These are phyloP conservation scores for Flaveria ramosissima DNA, from an alignment of 129 eudicot genomes.

Conservation along the genomic window DNA sequence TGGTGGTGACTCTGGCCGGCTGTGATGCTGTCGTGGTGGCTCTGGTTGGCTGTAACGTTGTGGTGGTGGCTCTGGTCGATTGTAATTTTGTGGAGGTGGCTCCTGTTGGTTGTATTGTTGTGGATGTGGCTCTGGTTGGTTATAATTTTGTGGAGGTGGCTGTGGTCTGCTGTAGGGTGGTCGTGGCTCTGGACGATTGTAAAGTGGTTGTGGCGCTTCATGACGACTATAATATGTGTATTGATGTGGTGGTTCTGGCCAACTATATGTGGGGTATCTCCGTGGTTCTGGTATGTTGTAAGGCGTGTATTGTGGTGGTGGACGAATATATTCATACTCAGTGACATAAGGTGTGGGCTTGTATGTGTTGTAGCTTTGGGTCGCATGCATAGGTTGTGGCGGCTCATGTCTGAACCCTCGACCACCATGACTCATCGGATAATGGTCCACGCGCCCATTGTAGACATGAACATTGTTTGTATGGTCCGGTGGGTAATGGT, in stretches of 20 bases:
- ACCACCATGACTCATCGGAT: conserved; percentile 27
- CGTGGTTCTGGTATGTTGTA: conserved; percentile 29
- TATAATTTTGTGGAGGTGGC: conserved; percentile 6
- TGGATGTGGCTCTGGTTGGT: conserved; percentile 7
- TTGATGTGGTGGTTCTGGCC: conserved; percentile 22
- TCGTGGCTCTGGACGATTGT: conserved; percentile 11
- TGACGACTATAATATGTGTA: conserved; percentile 35
- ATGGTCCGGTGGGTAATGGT: conserved; percentile 65
- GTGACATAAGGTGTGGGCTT: conserved; percentile 67
- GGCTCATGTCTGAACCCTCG: conserved; percentile 41
- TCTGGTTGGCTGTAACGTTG: background rate
- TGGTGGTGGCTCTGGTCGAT: conserved; percentile 10
- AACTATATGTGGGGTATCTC: background rate
- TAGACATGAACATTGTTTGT: conserved; percentile 32
- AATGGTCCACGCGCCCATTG: conserved; percentile 31
- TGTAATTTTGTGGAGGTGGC: conserved; percentile 19
- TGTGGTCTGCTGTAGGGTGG: background rate
- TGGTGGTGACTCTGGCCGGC: conserved; percentile 19
- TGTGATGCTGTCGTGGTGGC: conserved; percentile 4
- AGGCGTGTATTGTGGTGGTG: conserved; percentile 40
- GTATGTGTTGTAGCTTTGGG: conserved; percentile 64
- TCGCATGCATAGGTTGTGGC: conserved; percentile 43
- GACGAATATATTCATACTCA: conserved; percentile 55
- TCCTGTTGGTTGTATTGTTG: background rate
- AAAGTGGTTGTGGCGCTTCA: background rate